Evolutionary conservation across 352 stramenopile genomes (phyloP).

Genomic region (Phytophthora meadii): DNA sequence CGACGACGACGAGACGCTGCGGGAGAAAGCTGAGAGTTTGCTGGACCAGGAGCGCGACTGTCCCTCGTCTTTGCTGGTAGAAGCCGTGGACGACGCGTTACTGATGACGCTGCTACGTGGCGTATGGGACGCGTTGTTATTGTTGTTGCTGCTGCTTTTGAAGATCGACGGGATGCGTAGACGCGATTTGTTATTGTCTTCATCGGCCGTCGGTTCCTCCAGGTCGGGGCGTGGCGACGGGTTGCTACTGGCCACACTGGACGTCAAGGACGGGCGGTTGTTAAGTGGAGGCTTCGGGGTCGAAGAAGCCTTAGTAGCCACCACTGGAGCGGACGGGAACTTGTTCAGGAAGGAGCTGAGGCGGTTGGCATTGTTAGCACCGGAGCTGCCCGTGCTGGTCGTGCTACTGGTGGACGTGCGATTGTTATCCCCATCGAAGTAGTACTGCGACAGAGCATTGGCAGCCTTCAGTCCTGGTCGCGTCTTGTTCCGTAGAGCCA

Average conservation of each 20-base stretch:
- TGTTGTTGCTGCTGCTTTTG: slow-evolving; percentile 35
- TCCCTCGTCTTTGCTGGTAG: slow-evolving; percentile 39
- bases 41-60: slow-evolving; percentile 60
- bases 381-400: slow-evolving; percentile 25
- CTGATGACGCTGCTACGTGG: slow-evolving; percentile 44
- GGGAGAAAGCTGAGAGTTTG: slow-evolving; percentile 70
- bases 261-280: slow-evolving; percentile 36
- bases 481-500: slow-evolving; percentile 68
- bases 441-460: slow-evolving; percentile 41
- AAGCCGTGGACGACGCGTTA: slow-evolving; percentile 40
- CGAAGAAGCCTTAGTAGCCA: slow-evolving; percentile 29
- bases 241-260: slow-evolving; percentile 44
- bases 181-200: slow-evolving; percentile 41
- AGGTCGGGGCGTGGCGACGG: slow-evolving; percentile 25
- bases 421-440: slow-evolving; percentile 33
- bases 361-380: slow-evolving; percentile 48
- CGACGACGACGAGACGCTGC: slow-evolving; percentile 48
- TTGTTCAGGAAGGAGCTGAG: slow-evolving; percentile 77
- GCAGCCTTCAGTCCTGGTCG: slow-evolving; percentile 40
- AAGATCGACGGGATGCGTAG: slow-evolving; percentile 67
- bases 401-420: slow-evolving; percentile 31
- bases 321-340: slow-evolving; percentile 48
- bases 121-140: slow-evolving; percentile 22
- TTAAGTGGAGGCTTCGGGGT: slow-evolving; percentile 30
- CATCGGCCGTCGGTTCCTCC: slow-evolving; percentile 36